Base-by-base conservation (phyloP, 495 filamentous ascomycete species). In the Penicillium pancosmium region DNA sequence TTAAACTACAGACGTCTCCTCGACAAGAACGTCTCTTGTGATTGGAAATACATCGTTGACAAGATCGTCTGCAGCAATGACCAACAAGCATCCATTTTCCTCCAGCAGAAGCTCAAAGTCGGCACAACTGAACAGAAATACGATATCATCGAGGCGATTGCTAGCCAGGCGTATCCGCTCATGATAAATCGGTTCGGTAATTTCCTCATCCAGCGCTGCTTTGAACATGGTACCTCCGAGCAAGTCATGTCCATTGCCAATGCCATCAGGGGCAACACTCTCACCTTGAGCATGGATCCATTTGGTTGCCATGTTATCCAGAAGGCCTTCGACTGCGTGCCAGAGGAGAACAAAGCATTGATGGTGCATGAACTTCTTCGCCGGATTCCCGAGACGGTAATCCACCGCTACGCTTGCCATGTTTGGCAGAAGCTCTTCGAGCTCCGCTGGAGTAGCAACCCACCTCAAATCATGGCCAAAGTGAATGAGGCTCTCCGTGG, bases 361-460 rank as follows among this genome's bases (percentile, higher is more conserved):
- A 98, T 98, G 95, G 94, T 98, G 40, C 92, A 94, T 73, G 94
- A 98, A 68, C 84, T 98, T 21, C 84, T 98, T 43, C 91, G 93
- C 63, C 88, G 92, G 41, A 98, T 98, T 58, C 94, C 95, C 0
- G 95, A 98, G 74, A 98, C 95, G 11, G 93, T 98, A 55, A 91
- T 97, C 68, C 94, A 98, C 75, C 89, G 95, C 63, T 98, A 98
- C 76, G 93, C 94, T 53, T 98, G 94, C 61, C 94, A 98, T 70
- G 94, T 98, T 62, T 98, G 94, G 94, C 94, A 98, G 80, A 98
- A 98, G 79, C 84, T 98, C n/a, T 98, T 98, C 63, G 94, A 98
- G 73, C 81, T 98, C 67, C 86, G 94, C 61, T 98, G 94, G 94
- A 90, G 85, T 59, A 89, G 91, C 57, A 91, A 92, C 54, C 95